These are phyloP conservation scores for Ascocoryne sarcoides DNA, from an alignment of 2,329 filamentous ascomycete species.

Conservation along the genomic window DNA sequence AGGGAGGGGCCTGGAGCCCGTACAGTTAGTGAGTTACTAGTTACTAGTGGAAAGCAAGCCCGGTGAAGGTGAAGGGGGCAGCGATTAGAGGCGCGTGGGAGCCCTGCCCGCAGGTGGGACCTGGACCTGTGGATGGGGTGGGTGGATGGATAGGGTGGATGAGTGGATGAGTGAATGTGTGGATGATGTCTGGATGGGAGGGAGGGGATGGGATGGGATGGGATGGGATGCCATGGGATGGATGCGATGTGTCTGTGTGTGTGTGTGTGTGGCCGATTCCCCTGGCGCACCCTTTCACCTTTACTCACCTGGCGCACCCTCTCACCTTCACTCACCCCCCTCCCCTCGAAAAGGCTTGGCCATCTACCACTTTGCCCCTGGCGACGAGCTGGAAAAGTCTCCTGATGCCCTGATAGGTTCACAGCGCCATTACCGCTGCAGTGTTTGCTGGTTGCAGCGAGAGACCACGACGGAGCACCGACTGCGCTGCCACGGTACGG, in stretches of 20 bases:
- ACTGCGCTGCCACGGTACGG: background rate
- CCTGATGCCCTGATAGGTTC: slow-evolving; percentile 8
- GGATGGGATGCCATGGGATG: background rate
- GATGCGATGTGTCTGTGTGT: too few relatives aligned
- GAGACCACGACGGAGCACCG: background rate
- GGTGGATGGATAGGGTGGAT: background rate
- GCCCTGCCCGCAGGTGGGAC: too few relatives aligned
- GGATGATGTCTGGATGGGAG: background rate
- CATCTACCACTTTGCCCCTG: slow-evolving; percentile 5
- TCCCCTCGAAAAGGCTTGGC: too few relatives aligned
- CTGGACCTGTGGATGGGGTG: background rate
- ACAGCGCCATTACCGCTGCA: slow-evolving; percentile 4
- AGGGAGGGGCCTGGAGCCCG: background rate
- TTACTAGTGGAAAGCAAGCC: too few relatives aligned
- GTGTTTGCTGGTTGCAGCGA: background rate
- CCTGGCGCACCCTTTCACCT: too few relatives aligned
- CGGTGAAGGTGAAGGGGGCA: too few relatives aligned
- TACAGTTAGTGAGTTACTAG: background rate
- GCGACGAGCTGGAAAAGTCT: too few relatives aligned
- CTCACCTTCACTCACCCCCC: too few relatives aligned
- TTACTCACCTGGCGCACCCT: too few relatives aligned
- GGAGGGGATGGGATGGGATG: background rate
- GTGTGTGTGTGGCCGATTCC: too few relatives aligned
- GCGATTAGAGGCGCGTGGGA: background rate
- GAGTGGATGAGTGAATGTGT: background rate